Evolutionary conservation across 345 rosid species (phyloP).

Genomic region (Melaleuca quinquenervia): DNA sequence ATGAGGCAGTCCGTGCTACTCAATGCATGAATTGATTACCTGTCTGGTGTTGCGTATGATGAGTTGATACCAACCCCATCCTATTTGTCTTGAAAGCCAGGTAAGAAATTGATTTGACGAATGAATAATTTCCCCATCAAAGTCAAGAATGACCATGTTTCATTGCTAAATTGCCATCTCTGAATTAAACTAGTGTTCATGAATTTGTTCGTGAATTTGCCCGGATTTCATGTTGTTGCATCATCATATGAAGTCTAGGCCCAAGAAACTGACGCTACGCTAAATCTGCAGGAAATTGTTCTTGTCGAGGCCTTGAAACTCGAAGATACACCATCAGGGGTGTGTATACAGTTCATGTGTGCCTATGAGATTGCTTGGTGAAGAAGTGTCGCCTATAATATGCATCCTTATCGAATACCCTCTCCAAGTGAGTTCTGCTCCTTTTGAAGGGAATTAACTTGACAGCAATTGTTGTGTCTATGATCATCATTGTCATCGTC

Average conservation of each 20-base stretch:
- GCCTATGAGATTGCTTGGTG: background rate
- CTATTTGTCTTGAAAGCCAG: too few species aligned
- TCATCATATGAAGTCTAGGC: background rate
- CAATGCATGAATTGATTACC: background rate
- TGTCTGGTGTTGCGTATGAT: background rate
- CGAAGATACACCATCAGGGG: background rate
- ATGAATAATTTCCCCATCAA: background rate
- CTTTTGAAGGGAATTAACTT: background rate
- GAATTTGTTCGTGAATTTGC: background rate
- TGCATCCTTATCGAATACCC: background rate
- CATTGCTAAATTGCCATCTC: background rate
- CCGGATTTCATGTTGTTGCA: too few species aligned
- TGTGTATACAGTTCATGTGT: background rate
- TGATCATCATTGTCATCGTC: fast-evolving
- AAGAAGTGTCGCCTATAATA: background rate
- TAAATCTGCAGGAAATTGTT: too few species aligned
- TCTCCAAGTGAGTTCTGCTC: background rate
- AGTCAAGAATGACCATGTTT: background rate
- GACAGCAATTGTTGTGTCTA: fast-evolving
- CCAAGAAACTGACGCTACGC: background rate
- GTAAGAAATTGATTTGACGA: background rate
- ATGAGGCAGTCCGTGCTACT: background rate
- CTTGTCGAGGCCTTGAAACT: background rate
- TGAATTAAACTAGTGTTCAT: background rate
- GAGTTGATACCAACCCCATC: background rate